A percentile compares a stretch with the other conserved stretches of the same genome.
Conservation (phyloP, 2,329 filamentous ascomycete genomes). For the Bisporella sp. region DNA sequence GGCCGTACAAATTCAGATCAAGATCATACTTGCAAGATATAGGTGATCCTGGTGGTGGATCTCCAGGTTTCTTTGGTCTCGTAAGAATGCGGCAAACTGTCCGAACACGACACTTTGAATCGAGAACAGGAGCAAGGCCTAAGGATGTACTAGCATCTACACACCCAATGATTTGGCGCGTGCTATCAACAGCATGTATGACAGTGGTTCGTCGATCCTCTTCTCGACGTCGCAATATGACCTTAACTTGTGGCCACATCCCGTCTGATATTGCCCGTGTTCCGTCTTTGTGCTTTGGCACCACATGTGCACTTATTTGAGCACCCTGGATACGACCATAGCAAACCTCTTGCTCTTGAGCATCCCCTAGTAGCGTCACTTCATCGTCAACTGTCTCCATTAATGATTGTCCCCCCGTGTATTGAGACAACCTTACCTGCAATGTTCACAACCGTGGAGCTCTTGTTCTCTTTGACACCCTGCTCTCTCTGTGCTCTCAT, state of each 20-base stretch:
- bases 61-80: constrained; percentile 54
- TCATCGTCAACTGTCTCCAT: constrained; percentile 42
- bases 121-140: constrained; percentile 66
- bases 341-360: constrained; percentile 66
- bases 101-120: constrained; percentile 59
- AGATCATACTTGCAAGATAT: constrained; percentile 57
- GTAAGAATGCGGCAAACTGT: constrained; percentile 65
- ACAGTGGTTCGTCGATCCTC: constrained; percentile 45
- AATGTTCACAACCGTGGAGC: constrained; percentile 38
- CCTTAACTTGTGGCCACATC: constrained; percentile 69
- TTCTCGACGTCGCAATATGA: constrained; percentile 55
- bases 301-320: constrained; percentile 56
- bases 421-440: neutral
- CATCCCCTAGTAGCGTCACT: constrained; percentile 50
- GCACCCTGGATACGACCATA: constrained; percentile 69
- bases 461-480: constrained; percentile 27
- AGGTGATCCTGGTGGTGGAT: constrained; percentile 50
- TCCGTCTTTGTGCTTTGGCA: constrained; percentile 63
- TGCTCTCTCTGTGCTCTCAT: constrained; percentile 53
- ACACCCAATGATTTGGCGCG: constrained; percentile 65
- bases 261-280: constrained; percentile 46
- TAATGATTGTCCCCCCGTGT: neutral
- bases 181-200: constrained; percentile 70
- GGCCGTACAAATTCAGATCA: constrained; percentile 74
- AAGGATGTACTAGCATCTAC: constrained; percentile 61